These are phyloP conservation scores for Clavispora asparagi DNA, from an alignment of 805 yeast genomes.

Conservation along the genomic window DNA sequence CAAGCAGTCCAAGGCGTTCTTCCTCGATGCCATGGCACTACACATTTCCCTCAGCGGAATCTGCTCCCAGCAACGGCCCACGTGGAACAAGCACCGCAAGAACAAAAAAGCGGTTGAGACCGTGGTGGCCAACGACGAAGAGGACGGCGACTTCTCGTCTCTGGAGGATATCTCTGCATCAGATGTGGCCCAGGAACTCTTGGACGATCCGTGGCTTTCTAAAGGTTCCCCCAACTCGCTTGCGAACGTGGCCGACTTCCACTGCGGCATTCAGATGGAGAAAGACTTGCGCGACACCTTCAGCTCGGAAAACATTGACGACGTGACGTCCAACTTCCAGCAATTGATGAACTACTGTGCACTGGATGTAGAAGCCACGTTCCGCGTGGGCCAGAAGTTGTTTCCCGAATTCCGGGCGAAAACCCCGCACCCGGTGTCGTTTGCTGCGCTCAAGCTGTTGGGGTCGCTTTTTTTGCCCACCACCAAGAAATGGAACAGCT, in stretches of 20 bases:
- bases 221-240: conserved; percentile 75
- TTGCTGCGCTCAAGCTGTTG: conserved; percentile 76
- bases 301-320: conserved; percentile 46
- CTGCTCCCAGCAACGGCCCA: conserved; percentile 84
- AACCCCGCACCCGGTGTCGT: conserved; percentile 92
- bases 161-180: conserved; percentile 15
- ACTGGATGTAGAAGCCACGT: conserved; percentile 73
- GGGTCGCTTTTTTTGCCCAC: conserved; percentile 78
- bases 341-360: conserved; percentile 77
- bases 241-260: conserved; percentile 71
- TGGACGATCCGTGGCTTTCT: conserved; percentile 81
- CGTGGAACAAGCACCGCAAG: conserved; percentile 60
- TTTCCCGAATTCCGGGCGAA: conserved; percentile 61
- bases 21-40: conserved; percentile 84
- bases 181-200: conserved; percentile 24
- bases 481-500: conserved; percentile 64
- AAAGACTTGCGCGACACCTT: conserved; percentile 68
- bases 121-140: conserved; percentile 14
- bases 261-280: conserved; percentile 63
- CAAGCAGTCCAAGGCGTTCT: conserved; percentile 65
- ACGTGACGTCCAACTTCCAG: conserved; percentile 53
- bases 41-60: conserved; percentile 90
- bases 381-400: conserved; percentile 58
- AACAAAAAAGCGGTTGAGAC: conserved; percentile 18
- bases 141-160: conserved; percentile 3